Evolutionary conservation across 495 filamentous ascomycete species (phyloP).

Genomic region (Aspergillus sclerotiicarbonarius): DNA sequence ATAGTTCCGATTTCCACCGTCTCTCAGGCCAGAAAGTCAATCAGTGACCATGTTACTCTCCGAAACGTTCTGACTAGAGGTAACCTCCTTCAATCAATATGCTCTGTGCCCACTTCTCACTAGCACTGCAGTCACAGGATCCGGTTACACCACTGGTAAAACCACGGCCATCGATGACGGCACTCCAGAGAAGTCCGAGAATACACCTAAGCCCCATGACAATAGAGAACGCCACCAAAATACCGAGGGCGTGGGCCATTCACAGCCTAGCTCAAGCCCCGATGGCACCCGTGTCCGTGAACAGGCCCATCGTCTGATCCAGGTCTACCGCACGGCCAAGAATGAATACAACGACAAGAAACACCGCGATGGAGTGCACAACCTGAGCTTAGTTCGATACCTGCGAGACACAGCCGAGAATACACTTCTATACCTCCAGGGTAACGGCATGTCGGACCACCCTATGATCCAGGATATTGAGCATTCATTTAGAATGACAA

Average conservation of each 20-base stretch:
- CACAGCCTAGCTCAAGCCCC: neutral
- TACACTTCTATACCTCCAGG: conserved; percentile 33
- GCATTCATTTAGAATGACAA: conserved; percentile 26
- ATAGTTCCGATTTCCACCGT: conserved; percentile 20
- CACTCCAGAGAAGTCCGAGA: neutral
- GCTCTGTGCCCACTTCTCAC: neutral
- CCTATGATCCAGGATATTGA: conserved; percentile 33
- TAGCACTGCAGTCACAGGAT: neutral
- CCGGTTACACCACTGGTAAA: neutral
- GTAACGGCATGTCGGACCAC: conserved; percentile 21
- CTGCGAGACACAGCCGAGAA: conserved; percentile 52
- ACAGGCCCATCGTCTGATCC: conserved; percentile 31
- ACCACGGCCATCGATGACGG: neutral
- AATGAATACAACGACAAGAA: conserved; percentile 33
- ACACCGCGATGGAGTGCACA: conserved; percentile 18
- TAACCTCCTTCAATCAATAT: conserved; percentile 5
- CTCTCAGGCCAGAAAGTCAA: conserved; percentile 11
- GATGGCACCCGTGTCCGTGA: conserved; percentile 1
- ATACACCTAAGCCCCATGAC: neutral
- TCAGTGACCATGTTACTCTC: conserved; percentile 19
- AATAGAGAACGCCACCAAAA: neutral
- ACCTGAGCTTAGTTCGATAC: conserved; percentile 38
- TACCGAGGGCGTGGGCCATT: neutral
- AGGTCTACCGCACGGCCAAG: conserved; percentile 38
- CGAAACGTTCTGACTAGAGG: conserved; percentile 17